These are phyloP conservation scores for Pythium aristosporum DNA, from an alignment of 352 stramenopile genomes.

Conservation along the genomic window DNA sequence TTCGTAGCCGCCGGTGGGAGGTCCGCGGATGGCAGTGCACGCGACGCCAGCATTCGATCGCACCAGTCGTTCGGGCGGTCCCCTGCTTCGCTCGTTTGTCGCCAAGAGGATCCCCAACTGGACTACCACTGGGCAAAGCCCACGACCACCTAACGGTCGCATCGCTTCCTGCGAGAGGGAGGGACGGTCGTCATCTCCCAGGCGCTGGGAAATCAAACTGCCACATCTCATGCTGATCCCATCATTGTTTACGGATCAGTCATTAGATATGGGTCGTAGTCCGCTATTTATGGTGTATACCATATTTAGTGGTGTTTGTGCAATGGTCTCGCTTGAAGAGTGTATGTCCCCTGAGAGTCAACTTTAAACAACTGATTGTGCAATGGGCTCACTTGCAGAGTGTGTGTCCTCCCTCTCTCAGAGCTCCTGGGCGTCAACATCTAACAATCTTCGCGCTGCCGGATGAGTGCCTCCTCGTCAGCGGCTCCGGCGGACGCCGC, in stretches of 20 bases:
- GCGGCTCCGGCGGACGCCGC: not conserved
- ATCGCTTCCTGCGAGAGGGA: not conserved
- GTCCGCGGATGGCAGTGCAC: not conserved
- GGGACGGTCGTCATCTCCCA: too few species aligned
- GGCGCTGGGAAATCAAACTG: too few species aligned
- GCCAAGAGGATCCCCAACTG: not conserved
- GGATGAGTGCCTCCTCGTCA: not conserved
- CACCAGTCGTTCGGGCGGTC: not conserved
- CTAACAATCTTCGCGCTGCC: not conserved
- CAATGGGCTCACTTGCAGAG: too few species aligned
- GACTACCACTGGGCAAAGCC: not conserved
- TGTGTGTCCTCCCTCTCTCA: too few species aligned
- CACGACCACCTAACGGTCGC: not conserved
- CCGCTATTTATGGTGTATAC: not conserved
- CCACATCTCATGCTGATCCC: too few species aligned
- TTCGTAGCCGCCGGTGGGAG: not conserved
- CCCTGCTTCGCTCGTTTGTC: not conserved
- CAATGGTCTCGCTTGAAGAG: constrained; percentile 1
- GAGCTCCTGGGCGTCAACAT: too few species aligned
- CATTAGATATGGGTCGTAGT: not conserved
- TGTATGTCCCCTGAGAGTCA: not conserved
- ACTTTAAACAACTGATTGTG: too few species aligned
- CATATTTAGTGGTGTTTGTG: constrained; percentile 7
- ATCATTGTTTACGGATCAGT: not conserved
- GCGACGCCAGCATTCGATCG: not conserved